These are phyloP conservation scores for Apophysomyces ossiformis DNA, from an alignment of 371 early-diverging fungal genomes.

Conservation along the genomic window DNA sequence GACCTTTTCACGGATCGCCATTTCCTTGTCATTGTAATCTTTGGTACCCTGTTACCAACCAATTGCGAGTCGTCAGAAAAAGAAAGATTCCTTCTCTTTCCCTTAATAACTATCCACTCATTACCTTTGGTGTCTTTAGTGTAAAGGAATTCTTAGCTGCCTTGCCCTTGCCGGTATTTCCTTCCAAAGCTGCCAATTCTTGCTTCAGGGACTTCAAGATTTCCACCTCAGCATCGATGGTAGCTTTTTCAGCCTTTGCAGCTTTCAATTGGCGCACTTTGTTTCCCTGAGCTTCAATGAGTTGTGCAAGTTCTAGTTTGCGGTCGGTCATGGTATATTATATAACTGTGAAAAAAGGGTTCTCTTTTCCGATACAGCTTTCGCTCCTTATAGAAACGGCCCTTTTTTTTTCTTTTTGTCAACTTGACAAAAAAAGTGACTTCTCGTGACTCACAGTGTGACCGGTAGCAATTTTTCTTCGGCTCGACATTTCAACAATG, in stretches of 20 bases:
- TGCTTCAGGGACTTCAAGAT: constrained; percentile 65
- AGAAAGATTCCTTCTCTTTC: no score
- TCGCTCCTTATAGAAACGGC: no score
- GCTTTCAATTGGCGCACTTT: constrained; percentile 68
- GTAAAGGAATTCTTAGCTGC: constrained; percentile 49
- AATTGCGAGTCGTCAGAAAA: not conserved
- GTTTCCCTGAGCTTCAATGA: constrained; percentile 66
- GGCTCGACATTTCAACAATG: no score
- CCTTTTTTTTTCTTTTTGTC: no score
- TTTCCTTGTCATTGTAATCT: constrained; percentile 94
- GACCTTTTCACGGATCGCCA: constrained; percentile 90
- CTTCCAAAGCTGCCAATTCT: constrained; percentile 55
- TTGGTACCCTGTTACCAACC: constrained; percentile 74
- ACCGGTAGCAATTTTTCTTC: not conserved
- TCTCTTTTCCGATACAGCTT: no score
- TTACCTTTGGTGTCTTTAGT: constrained; percentile 32
- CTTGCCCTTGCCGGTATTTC: constrained; percentile 25
- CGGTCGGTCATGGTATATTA: constrained; percentile 32
- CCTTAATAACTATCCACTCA: not conserved
- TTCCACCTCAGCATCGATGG: constrained; percentile 63
- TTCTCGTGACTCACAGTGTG: not conserved
- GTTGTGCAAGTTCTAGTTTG: constrained; percentile 53
- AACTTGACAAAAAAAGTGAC: constrained; percentile 3
- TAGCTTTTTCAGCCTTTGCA: constrained; percentile 59
- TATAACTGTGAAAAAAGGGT: no score